Conservation (phyloP, 495 filamentous ascomycete genomes). For the Neurospora sp. region DNA sequence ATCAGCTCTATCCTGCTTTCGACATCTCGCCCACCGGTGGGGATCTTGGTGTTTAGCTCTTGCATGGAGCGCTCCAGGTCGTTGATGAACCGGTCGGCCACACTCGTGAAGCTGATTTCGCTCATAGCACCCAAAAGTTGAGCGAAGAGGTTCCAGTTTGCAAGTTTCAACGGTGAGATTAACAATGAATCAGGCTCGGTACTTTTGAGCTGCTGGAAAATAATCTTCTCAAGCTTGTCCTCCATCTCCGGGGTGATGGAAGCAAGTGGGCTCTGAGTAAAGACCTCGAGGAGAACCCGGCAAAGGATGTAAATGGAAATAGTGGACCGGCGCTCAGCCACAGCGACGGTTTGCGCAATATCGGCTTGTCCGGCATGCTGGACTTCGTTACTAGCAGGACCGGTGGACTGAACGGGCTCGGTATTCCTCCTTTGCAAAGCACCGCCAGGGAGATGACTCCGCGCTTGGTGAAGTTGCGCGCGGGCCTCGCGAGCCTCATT, state of each 20-base stretch:
- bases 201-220: slow-evolving; percentile 81
- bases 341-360: slow-evolving; percentile 36
- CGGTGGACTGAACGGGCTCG: slow-evolving; percentile 31
- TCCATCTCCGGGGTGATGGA: slow-evolving; percentile 81
- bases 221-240: slow-evolving; percentile 82
- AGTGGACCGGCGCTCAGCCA: slow-evolving; percentile 77
- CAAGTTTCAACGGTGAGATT: slow-evolving; percentile 67
- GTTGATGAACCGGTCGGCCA: slow-evolving; percentile 66
- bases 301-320: slow-evolving; percentile 94
- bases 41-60: slow-evolving; percentile 56
- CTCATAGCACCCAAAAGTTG: slow-evolving; percentile 93
- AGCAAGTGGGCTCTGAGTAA: slow-evolving; percentile 74
- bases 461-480: slow-evolving; percentile 52
- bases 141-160: slow-evolving; percentile 91
- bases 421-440: slow-evolving; percentile 38
- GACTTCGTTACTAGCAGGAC: slow-evolving; percentile 3
- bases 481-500: slow-evolving; percentile 47
- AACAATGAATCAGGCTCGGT: slow-evolving; percentile 77
- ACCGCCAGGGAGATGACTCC: slow-evolving; percentile 16
- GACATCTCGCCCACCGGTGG: slow-evolving; percentile 43
- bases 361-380: neutral
- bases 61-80: slow-evolving; percentile 72
- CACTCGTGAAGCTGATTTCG: slow-evolving; percentile 74
- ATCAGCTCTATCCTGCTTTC: slow-evolving; percentile 77
- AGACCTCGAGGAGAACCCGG: slow-evolving; percentile 85